Conservation (phyloP, 2,329 filamentous ascomycete genomes). For the Phaeoacremonium minimum region DNA sequence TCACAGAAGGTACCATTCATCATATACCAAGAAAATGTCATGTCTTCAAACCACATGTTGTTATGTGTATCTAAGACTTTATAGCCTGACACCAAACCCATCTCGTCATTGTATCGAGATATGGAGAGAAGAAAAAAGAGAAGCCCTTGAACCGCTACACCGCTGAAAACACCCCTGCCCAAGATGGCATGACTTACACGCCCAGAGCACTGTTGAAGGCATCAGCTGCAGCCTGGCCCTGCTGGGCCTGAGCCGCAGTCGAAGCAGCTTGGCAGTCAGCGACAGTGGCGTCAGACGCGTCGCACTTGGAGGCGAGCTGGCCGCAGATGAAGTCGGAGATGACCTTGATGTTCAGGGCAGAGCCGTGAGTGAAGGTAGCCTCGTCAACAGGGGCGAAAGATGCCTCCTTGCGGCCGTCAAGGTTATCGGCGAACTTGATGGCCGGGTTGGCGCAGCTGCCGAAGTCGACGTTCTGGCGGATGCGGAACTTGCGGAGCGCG, state of each 20-base stretch:
- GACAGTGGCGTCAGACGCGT: conserved; percentile 23
- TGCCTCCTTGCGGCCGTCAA: conserved; percentile 40
- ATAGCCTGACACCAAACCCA: too few relatives aligned
- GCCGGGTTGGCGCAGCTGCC: conserved; percentile 42
- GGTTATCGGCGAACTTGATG: conserved; percentile 41
- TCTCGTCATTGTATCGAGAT: too few relatives aligned
- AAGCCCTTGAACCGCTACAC: too few relatives aligned
- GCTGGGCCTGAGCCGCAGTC: conserved; percentile 21
- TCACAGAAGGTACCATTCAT: too few relatives aligned
- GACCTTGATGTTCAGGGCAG: conserved; percentile 31
- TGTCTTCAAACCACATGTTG: too few relatives aligned
- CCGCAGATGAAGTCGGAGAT: conserved; percentile 32
- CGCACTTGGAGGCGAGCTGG: conserved; percentile 27
- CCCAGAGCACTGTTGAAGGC: conserved; percentile 33
- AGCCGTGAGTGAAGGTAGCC: conserved; percentile 47
- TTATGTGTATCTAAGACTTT: too few relatives aligned
- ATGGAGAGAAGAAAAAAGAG: too few relatives aligned
- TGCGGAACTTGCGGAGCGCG: conserved; percentile 15
- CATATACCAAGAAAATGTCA: too few relatives aligned
- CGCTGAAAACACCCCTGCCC: background rate
- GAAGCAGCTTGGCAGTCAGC: conserved; percentile 24
- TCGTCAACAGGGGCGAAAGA: conserved; percentile 33
- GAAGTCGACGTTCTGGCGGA: conserved; percentile 28
- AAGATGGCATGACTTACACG: too few relatives aligned
- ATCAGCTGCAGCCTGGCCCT: conserved; percentile 30